Evolutionary conservation across 768 basidiomycete genomes (phyloP), one percentile per base, ranked within the genome.

Genomic region (Tricholoma hemisulphureum): DNA sequence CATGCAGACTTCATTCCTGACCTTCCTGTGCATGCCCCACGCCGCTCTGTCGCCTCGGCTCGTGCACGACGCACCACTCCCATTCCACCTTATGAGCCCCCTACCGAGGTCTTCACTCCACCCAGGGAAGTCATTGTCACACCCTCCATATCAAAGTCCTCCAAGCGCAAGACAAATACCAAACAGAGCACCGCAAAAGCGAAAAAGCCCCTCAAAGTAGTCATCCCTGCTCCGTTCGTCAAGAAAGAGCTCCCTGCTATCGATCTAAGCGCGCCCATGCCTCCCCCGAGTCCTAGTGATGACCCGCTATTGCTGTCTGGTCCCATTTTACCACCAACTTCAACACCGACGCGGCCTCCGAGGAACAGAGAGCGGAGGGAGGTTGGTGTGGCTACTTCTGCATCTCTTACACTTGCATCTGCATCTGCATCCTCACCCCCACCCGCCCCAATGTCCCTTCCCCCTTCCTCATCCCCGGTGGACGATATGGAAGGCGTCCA

Each of bases 231-330:
- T 4, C 16, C 46, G 5, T 49, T 28, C 24, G 64, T 84, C 57
- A 92, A 91, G 78, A 82, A 75, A 56, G 89, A 91, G 63, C 79
- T 82, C 4, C 88, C 88, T 0, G 81, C 82, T 16, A 75, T 89
- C 60, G 82, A 89, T 63, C 70, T 88, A 26, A 77, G 68, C 49
- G 75, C 66, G 13, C 85, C 85, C 4, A 77, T 84, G 63, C 84
- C 87, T 7, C 91, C 90, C 1, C 77, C 88, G 0, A 89, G 87
- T 53, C 90, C 90, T 2, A 83, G 83, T 1, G 90, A 92, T 34
- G 90, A 92, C 63, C 90, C 90, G 0, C 69, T 92, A 0, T 73
- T 92, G 2, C 75, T 92, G 26, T 79, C 77, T 45, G 83, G 78
- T 3, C 74, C 75, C 10, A 64, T 74, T n/a, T 65, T 72, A 51